Evolutionary conservation across 441 rosid genomes (phyloP), one percentile per base, ranked within the genome.

Genomic region (Macaranga tanarius): DNA sequence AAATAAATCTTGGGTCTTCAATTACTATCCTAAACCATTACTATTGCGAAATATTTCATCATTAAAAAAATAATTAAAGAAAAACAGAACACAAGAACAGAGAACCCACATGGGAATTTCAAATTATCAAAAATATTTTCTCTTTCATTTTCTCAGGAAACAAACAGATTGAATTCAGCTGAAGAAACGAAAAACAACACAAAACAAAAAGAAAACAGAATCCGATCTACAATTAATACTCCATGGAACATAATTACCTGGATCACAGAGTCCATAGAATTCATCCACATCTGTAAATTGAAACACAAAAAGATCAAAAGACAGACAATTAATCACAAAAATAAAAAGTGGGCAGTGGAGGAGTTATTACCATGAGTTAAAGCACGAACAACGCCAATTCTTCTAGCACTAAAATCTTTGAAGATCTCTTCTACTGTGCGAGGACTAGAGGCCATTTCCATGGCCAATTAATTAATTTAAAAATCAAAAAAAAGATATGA

Each of bases 341-440:
- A 63, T 10, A n/a, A 44, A 47, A n/a, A 20, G 7, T 16, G 28
- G 16, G 28, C 45, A 12, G 19, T 26, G 3, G 17, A 62, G 62
- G 50, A 15, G n/a, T n/a, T 5, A 4, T 52, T 70, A 92, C 94
- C 96, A 70, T 60, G 64, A 62, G 92, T 83, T 69, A 92, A 87
- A 79, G 97, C 95, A 48, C 88, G 88, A 62, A 88, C 85, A 51
- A 92, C 81, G 74, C 85, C 93, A 47, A 83, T 70, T 77, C 95
- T 90, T 42, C 96, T 87, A 75, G 84, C 79, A 72, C 70, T 81
- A 75, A 72, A 89, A 81, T 92, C 98, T 65, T 87, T 86, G 81
- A 86, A 87, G 88, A 92, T 90, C 89, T 89, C 98, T 82, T 92
- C 96, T 7, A 90, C 92, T 34, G 93, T 84, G 48, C 96, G 88